phyloP scores from a whole-genome alignment of 768 basidiomycete species.

The Pluteus cervinus region DNA sequence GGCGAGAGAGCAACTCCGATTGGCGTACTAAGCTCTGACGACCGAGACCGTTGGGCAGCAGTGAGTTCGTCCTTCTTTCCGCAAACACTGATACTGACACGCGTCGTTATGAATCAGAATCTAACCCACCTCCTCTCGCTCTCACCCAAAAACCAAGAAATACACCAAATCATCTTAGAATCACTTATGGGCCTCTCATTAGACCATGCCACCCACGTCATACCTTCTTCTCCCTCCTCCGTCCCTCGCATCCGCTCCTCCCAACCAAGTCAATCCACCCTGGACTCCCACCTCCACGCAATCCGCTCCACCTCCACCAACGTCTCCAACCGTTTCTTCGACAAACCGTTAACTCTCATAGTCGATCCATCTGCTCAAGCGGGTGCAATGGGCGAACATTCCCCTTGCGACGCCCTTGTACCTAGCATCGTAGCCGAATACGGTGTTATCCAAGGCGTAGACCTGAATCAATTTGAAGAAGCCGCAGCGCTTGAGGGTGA shows the following conservation, averaged over 20 bases:
- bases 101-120: slow-evolving; percentile 43
- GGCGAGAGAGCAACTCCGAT: slow-evolving; percentile 60
- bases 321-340: slow-evolving; percentile 81
- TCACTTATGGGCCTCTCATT: slow-evolving; percentile 78
- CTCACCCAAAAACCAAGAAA: slow-evolving; percentile 56
- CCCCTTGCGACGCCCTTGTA: slow-evolving; percentile 83
- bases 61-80: slow-evolving; percentile 35
- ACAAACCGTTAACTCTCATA: slow-evolving; percentile 78
- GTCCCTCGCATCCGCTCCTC: slow-evolving; percentile 20
- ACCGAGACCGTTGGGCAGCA: slow-evolving; percentile 76
- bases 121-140: slow-evolving; percentile 61
- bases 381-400: slow-evolving; percentile 87
- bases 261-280: slow-evolving; percentile 25
- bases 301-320: slow-evolving; percentile 57
- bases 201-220: slow-evolving; percentile 59
- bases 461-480: slow-evolving; percentile 36
- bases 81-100: slow-evolving; percentile 1
- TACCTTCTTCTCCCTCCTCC: slow-evolving; percentile 21
- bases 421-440: slow-evolving; percentile 87
- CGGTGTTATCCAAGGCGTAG: slow-evolving; percentile 64
- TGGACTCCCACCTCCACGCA: slow-evolving; percentile 74
- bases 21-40: slow-evolving; percentile 72
- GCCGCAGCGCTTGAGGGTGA: slow-evolving; percentile 6
- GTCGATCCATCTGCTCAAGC: slow-evolving; percentile 84
- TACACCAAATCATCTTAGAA: slow-evolving; percentile 59